Evolutionary conservation across 345 rosid genomes (phyloP).

Genomic region (Dipteronia dyeriana): DNA sequence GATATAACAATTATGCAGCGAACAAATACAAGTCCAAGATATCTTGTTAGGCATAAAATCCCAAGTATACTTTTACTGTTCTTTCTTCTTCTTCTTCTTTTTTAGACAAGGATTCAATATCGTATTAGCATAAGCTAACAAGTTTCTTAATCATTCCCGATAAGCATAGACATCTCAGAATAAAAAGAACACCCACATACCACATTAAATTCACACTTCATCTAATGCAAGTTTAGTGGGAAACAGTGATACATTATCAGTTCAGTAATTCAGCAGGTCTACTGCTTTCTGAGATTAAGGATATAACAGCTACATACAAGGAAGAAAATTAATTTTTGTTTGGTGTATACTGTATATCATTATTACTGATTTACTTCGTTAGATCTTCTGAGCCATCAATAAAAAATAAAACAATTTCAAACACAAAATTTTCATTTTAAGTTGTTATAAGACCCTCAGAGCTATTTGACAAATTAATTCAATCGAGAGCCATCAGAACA

Average conservation of each 20-base stretch:
- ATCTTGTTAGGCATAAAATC: not conserved
- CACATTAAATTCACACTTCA: conserved; percentile 2
- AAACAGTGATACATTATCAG: not conserved
- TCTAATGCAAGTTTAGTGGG: not conserved
- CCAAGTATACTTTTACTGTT: not conserved
- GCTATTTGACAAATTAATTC: not conserved
- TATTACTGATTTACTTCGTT: not conserved
- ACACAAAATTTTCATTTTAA: not conserved
- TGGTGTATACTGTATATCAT: not conserved
- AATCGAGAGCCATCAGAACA: not conserved
- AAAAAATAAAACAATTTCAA: not conserved
- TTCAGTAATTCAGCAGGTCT: not conserved
- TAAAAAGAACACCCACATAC: not conserved
- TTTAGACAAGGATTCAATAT: too few species aligned
- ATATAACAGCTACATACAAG: not conserved
- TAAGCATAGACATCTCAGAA: not conserved
- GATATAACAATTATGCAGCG: not conserved
- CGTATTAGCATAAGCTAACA: not conserved
- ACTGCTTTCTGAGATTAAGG: not conserved
- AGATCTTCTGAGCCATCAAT: not conserved
- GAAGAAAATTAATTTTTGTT: not conserved
- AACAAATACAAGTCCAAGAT: not conserved
- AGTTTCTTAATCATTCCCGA: not conserved
- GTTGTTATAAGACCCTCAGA: not conserved
- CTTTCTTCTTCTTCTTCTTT: too few species aligned